Base-by-base conservation (phyloP, 768 basidiomycete genomes). In the Suillus clintonianus region DNA sequence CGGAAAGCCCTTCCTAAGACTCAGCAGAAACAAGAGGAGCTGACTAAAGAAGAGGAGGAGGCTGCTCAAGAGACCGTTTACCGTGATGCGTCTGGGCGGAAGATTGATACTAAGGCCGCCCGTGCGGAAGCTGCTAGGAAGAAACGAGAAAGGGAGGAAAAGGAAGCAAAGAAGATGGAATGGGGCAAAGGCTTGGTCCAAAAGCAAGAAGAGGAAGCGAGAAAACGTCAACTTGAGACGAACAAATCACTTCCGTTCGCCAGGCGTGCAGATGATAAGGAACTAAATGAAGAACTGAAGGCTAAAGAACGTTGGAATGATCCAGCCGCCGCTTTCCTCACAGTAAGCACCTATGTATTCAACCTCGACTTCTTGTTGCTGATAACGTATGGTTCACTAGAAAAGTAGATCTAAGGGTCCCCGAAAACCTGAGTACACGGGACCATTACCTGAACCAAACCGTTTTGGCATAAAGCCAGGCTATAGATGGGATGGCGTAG, bases 131-230 rank as follows among this genome's bases (percentile, higher is more conserved):
- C 94, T 36, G 90, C 90, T 48, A 81, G 88, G 67, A 74, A 85
- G 75, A 94, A 95, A 71, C 83, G 93, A 24, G 90, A 94, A 72
- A 81, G 83, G 63, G 89, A 95, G 73, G 92, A 97, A 78, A 87
- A 86, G 72, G 94, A 97, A 72, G 91, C 91, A 57, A 80, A 85
- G 73, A 96, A 94, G 80, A 95, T 97, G 93, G 93, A 97, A 74
- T 99, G 97, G 97, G 95, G 94, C 1, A 99, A 97, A 76, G 97
- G 97, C 36, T 71, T 99, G 41, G 91, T 95, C 43, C 97, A 99
- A 79, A 80, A 88, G 64, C 90, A 92, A 27, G 91, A 95, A 64
- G 79, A 82, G 59, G 92, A 95, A 77, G 85, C 84, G 72, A 79
- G 81, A 72, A 85, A 78, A 70, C 70, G 76, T 62, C 87, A 94